phyloP scores from a whole-genome alignment of 768 basidiomycete genomes.

The Agaricus blazei region DNA sequence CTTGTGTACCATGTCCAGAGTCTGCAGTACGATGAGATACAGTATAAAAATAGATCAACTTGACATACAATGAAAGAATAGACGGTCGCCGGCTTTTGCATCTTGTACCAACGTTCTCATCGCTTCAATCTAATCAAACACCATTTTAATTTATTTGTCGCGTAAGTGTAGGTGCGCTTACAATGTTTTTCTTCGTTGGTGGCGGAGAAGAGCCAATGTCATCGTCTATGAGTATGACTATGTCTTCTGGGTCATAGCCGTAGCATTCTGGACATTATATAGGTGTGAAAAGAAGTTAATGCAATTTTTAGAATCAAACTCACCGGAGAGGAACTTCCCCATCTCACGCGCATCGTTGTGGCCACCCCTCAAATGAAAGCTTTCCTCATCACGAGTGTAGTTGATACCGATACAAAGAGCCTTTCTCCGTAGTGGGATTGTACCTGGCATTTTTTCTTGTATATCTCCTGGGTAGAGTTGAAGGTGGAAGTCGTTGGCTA shows the following conservation, averaged over 20 bases:
- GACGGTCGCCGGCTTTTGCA: conserved; percentile 75
- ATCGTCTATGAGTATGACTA: conserved; percentile 84
- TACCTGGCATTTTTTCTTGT: too few species aligned
- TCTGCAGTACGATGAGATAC: conserved; percentile 34
- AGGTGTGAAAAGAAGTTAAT: neutral
- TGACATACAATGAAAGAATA: conserved; percentile 83
- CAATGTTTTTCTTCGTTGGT: conserved; percentile 82
- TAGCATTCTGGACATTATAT: conserved; percentile 37
- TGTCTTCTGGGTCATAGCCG: conserved; percentile 71
- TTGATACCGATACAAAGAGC: conserved; percentile 91
- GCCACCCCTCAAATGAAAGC: conserved; percentile 58
- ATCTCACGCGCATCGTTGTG: conserved; percentile 90
- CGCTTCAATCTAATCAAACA: conserved; percentile 47
- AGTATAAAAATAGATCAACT: neutral
- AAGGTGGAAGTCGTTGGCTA: too few species aligned
- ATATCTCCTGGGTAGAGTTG: too few species aligned
- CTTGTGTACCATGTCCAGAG: conserved; percentile 93
- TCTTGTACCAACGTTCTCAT: conserved; percentile 91
- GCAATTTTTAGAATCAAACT: conserved; percentile 16
- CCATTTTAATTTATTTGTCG: neutral
- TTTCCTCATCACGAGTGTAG: conserved; percentile 65
- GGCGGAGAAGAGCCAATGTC: conserved; percentile 48
- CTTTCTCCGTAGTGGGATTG: conserved; percentile 43
- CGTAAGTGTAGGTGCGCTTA: conserved; percentile 24
- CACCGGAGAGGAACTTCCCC: conserved; percentile 67